Conservation (phyloP, 179 eudicot species). For the Dionaea muscipula region DNA sequence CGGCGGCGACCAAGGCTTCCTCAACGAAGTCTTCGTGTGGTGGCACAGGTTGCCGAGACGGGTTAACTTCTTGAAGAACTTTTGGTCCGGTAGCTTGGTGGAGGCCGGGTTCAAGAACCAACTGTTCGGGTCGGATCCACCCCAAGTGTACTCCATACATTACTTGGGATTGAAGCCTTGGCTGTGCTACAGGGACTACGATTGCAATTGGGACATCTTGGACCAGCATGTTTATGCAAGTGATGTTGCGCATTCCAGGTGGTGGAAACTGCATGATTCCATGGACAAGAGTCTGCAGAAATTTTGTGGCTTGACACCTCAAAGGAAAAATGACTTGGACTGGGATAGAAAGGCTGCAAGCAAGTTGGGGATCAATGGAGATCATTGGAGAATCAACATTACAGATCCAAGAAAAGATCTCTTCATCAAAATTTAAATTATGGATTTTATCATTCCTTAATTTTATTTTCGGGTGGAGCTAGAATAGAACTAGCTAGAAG, state of each 20-base stretch:
- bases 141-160: conserved; percentile 62
- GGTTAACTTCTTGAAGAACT: conserved; percentile 71
- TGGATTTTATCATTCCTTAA: too few species aligned
- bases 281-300: conserved; percentile 55
- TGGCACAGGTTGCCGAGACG: conserved; percentile 90
- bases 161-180: conserved; percentile 86
- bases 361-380: conserved; percentile 30
- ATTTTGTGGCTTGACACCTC: conserved; percentile 41
- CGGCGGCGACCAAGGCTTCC: conserved; percentile 92
- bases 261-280: conserved; percentile 80
- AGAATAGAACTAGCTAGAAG: too few species aligned
- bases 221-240: conserved; percentile 71
- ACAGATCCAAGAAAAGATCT: conserved; percentile 69
- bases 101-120: conserved; percentile 54
- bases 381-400: conserved; percentile 63
- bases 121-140: conserved; percentile 59
- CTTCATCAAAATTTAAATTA: too few species aligned
- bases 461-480: too few species aligned
- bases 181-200: conserved; percentile 83
- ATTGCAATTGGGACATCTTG: conserved; percentile 65
- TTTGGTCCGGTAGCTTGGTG: conserved; percentile 55
- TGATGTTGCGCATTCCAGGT: conserved; percentile 57
- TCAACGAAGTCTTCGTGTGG: conserved; percentile 82
- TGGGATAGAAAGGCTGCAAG: conserved; percentile 57
- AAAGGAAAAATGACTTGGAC: conserved; percentile 50